Conservation (phyloP, 257 asterid species). For the Solanum bukasovii region DNA sequence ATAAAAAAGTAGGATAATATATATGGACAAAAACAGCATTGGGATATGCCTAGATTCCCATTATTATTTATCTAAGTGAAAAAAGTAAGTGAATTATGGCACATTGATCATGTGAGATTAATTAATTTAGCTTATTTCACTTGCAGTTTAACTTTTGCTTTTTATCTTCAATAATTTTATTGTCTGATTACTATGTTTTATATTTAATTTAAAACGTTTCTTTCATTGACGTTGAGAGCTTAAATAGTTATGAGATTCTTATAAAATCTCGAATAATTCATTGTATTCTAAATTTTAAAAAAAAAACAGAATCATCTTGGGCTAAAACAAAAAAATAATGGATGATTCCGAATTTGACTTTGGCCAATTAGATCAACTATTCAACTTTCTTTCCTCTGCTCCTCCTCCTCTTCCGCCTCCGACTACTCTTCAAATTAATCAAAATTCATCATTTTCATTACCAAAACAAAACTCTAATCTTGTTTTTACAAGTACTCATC, state of each 20-base stretch:
- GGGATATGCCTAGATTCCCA: not conserved
- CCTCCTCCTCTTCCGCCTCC: not conserved
- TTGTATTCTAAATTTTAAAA: too few species aligned
- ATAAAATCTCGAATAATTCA: not conserved
- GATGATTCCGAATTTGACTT: not conserved
- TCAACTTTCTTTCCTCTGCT: not conserved
- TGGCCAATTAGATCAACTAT: not conserved
- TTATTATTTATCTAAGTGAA: not conserved
- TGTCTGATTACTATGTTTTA: not conserved
- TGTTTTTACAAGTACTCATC: not conserved
- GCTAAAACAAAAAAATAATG: not conserved
- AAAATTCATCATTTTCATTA: not conserved
- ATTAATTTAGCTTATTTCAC: not conserved
- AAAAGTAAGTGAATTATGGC: not conserved
- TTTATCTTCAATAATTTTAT: not conserved
- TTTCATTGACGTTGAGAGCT: not conserved
- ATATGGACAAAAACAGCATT: not conserved
- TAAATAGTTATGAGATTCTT: not conserved
- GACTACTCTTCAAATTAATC: not conserved
- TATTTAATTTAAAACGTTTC: not conserved
- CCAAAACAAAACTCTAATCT: not conserved
- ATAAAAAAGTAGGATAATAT: not conserved
- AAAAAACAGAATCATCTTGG: not conserved
- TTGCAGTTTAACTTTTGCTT: not conserved
- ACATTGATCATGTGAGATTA: not conserved